Conservation (phyloP, 495 filamentous ascomycete species). For the Tuber aestivum region DNA sequence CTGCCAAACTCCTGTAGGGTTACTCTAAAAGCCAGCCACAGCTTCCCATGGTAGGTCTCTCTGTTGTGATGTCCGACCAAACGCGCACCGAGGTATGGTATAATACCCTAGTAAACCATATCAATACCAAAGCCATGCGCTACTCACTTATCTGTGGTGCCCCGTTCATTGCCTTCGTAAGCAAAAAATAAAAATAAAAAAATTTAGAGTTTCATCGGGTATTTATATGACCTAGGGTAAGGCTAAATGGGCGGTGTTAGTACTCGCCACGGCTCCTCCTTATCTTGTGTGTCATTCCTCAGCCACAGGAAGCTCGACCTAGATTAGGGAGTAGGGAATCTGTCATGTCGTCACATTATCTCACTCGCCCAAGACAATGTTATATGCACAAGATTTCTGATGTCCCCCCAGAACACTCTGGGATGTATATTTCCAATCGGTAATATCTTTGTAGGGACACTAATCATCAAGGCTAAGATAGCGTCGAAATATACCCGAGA, state of each 20-base stretch:
- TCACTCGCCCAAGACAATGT: background rate
- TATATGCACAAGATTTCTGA: background rate
- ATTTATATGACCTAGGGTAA: conserved; percentile 1
- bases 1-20: background rate
- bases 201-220: background rate
- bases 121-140: background rate
- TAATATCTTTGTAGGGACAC: background rate
- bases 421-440: background rate
- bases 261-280: background rate
- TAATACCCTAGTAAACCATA: background rate
- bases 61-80: background rate
- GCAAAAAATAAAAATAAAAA: background rate
- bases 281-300: background rate
- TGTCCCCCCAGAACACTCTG: background rate
- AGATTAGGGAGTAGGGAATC: background rate
- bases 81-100: background rate
- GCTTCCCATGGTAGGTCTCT: conserved; percentile 5
- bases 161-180: background rate
- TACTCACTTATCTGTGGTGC: background rate
- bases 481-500: background rate
- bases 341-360: background rate
- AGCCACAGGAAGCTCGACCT: background rate
- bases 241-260: background rate
- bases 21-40: conserved; percentile 9
- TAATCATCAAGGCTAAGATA: background rate